Conservation (phyloP, 495 filamentous ascomycete species). For the Hypoxylon cercidicola region DNA sequence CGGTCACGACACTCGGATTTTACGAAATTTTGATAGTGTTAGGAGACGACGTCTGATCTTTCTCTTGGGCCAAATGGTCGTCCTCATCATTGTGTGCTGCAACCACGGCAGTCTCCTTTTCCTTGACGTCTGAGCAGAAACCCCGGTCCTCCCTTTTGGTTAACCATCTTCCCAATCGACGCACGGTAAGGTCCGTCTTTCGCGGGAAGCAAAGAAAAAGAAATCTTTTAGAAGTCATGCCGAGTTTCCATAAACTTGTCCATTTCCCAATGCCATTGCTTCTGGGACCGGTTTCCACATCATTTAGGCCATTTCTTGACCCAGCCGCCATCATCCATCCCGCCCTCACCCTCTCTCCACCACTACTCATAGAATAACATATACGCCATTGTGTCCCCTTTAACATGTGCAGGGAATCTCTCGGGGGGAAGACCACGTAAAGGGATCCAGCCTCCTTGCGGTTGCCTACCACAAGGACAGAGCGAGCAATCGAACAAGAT, state of each 20-base stretch:
- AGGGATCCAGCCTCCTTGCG: conserved; percentile 49
- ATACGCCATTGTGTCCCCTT: conserved; percentile 53
- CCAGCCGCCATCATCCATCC: conserved; percentile 33
- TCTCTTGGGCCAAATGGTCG: conserved; percentile 42
- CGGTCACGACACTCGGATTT: conserved; percentile 17
- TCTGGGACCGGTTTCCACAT: conserved; percentile 41
- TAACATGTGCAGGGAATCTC: conserved; percentile 47
- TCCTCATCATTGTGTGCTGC: conserved; percentile 40
- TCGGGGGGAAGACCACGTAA: conserved; percentile 46
- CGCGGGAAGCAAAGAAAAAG: conserved; percentile 44
- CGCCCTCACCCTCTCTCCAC: conserved; percentile 8
- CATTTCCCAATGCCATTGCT: conserved; percentile 41
- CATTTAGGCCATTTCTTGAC: conserved; percentile 43
- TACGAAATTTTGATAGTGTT: conserved; percentile 28
- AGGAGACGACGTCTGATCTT: conserved; percentile 35
- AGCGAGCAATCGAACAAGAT: conserved; percentile 52
- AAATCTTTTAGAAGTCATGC: conserved; percentile 50
- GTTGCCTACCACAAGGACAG: conserved; percentile 54
- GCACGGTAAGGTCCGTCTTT: conserved; percentile 35
- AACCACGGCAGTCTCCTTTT: conserved; percentile 27
- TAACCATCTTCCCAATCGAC: conserved; percentile 39
- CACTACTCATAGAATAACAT: conserved; percentile 47
- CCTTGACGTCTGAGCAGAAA: conserved; percentile 38
- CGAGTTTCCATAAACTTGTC: conserved; percentile 45
- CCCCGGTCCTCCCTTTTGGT: conserved; percentile 43